A percentile compares a stretch with the other conserved stretches of the same genome.
Evolutionary conservation across 495 filamentous ascomycete species (phyloP).

Genomic region (Penicillium arizonense): DNA sequence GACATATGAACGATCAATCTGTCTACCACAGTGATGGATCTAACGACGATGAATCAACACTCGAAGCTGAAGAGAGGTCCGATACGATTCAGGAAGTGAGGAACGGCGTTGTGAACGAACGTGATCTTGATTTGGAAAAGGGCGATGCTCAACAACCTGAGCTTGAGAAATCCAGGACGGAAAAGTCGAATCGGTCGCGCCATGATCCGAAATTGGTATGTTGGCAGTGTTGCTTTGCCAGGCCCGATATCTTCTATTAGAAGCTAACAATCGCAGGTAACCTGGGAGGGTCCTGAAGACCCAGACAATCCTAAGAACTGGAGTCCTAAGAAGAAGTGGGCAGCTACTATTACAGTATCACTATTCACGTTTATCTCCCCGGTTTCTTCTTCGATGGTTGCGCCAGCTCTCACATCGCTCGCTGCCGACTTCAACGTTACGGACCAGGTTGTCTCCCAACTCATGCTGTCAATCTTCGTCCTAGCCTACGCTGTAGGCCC

Average conservation of each 20-base stretch:
- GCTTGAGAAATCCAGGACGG: constrained; percentile 25
- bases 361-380: constrained; percentile 74
- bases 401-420: constrained; percentile 60
- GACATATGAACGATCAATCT: constrained; percentile 37
- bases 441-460: constrained; percentile 50
- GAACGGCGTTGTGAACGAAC: constrained; percentile 30
- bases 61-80: constrained; percentile 2
- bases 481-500: constrained; percentile 73
- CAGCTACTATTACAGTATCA: constrained; percentile 54
- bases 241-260: not conserved
- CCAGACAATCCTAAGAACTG: constrained; percentile 61
- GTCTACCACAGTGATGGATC: constrained; percentile 30
- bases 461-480: constrained; percentile 71
- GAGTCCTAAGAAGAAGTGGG: constrained; percentile 59
- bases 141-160: constrained; percentile 8
- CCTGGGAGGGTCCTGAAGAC: constrained; percentile 57
- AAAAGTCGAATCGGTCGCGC: constrained; percentile 16
- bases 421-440: constrained; percentile 59
- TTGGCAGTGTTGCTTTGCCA: not conserved
- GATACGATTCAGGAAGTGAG: constrained; percentile 24
- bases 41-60: constrained; percentile 7
- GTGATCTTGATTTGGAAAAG: constrained; percentile 30
- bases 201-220: constrained; percentile 29
- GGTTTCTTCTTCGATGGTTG: constrained; percentile 68
- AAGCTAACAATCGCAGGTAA: constrained; percentile 33